Evolutionary conservation across 306 rosid species (phyloP).

Genomic region (Sicyos edulis): DNA sequence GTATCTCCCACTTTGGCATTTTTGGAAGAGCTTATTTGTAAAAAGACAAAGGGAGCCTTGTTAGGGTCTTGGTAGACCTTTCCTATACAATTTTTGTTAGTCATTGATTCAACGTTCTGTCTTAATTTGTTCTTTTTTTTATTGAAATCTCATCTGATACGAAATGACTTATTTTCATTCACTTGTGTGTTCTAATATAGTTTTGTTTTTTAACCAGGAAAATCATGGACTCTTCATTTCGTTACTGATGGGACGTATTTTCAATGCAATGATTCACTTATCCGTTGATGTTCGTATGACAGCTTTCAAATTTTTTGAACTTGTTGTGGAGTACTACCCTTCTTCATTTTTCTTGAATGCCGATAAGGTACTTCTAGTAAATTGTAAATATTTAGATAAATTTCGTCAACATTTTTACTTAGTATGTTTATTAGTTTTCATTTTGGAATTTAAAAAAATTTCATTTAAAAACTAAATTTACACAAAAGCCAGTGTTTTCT

Average conservation of each 20-base stretch:
- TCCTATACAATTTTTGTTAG: background rate
- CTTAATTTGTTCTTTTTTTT: background rate
- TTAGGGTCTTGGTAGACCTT: background rate
- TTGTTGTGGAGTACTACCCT: constrained; percentile 58
- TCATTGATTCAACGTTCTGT: background rate
- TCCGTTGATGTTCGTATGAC: constrained; percentile 64
- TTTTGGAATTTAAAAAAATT: background rate
- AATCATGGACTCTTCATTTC: constrained; percentile 61
- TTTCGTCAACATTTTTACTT: background rate
- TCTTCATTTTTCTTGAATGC: constrained; percentile 56
- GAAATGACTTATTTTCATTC: constrained; percentile 15
- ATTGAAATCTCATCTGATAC: background rate
- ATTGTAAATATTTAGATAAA: constrained; percentile 17
- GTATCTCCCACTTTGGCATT: background rate
- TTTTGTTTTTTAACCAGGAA: constrained; percentile 42
- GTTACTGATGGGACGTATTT: constrained; percentile 66
- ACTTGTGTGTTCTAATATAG: constrained; percentile 15
- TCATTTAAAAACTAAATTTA: background rate
- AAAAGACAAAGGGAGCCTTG: background rate
- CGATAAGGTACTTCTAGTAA: constrained; percentile 55
- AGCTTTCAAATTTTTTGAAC: constrained; percentile 76
- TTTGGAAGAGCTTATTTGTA: background rate
- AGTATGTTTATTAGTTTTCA: constrained; percentile 12
- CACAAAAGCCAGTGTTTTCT: no score
- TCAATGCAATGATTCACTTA: constrained; percentile 80